Evolutionary conservation across 306 rosid species (phyloP), one percentile per base, ranked within the genome.

Genomic region (Cucumis cinereus): DNA sequence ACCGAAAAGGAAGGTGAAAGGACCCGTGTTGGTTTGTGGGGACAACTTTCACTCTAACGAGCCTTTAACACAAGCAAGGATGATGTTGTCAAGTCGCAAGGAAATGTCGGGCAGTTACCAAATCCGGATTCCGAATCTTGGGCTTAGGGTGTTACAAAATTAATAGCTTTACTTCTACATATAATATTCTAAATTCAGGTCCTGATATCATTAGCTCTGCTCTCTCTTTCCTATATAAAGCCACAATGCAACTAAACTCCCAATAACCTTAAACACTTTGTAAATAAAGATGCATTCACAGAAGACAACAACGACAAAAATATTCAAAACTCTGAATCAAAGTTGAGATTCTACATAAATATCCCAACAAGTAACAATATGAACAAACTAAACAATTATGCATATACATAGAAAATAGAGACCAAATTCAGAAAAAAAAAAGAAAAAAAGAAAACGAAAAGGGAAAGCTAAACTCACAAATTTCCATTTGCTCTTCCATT

Each of bases 401-500:
- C 23, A 62, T 9, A 62, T 28, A 45, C 52, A 13, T 45, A 45
- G 16, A 45, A 45, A 45, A 45, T 6, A 45, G 52, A 7, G 70
- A 20, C 5, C 50, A 45, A 67, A 67, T 10, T 6, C 54, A 40
- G 20, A 22, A 63, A 66, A 30, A 30, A 30, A 30, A 30, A 30
- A 30, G 4, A 30, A 30, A 30, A 30, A 30, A 30, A 30, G 4
- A 30, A 30, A 69, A 45, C 2, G 56, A 13, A 69, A 45, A 45
- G 24, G 17, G 28, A 22, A 66, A 66, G 52, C 19, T 56, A 1
- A 69, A 69, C 74, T 45, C 66, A 93, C 98, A 5, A 85, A 76
- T 22, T 83, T 81, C 83, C 82, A 83, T 77, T 87, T 88, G 80
- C 41, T 81, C 41, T 79, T 88, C 88, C 82, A 79, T 30, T 85